Conservation (phyloP, 164 flowering plant genomes). For the Santalum album region DNA sequence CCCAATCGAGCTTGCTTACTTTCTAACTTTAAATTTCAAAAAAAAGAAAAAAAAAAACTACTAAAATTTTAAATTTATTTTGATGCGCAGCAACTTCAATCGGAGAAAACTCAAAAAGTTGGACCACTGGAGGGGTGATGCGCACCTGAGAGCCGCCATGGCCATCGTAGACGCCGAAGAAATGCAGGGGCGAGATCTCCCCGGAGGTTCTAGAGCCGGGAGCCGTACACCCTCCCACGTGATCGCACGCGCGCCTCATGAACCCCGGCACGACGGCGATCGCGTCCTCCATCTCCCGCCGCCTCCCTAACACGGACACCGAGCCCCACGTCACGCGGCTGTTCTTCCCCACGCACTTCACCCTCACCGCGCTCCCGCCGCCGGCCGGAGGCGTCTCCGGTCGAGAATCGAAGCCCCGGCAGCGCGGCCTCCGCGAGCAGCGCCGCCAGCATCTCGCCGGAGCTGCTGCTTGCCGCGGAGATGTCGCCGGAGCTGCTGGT, state of each 20-base stretch:
- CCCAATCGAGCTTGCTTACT: no score
- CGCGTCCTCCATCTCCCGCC: constrained; percentile 79
- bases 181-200: constrained; percentile 48
- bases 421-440: constrained; percentile 12
- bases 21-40: no score
- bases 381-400: not conserved
- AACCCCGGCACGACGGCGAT: constrained; percentile 47
- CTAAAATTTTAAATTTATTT: no score
- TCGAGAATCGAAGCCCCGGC: not conserved
- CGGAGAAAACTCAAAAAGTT: no score
- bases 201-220: constrained; percentile 31
- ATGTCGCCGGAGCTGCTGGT: constrained; percentile 18
- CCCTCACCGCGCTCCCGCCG: constrained; percentile 10
- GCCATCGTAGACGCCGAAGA: constrained; percentile 84
- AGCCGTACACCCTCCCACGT: constrained; percentile 61
- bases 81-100: no score
- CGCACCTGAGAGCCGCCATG: constrained; percentile 77
- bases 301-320: constrained; percentile 49
- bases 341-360: constrained; percentile 43
- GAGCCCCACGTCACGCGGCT: constrained; percentile 45
- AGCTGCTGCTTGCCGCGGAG: constrained; percentile 28
- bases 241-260: constrained; percentile 36
- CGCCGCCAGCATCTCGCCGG: constrained; percentile 33
- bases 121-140: not conserved
- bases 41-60: no score